Base-by-base conservation (phyloP, 345 rosid species). In the Eucalyptus erythrocorys region DNA sequence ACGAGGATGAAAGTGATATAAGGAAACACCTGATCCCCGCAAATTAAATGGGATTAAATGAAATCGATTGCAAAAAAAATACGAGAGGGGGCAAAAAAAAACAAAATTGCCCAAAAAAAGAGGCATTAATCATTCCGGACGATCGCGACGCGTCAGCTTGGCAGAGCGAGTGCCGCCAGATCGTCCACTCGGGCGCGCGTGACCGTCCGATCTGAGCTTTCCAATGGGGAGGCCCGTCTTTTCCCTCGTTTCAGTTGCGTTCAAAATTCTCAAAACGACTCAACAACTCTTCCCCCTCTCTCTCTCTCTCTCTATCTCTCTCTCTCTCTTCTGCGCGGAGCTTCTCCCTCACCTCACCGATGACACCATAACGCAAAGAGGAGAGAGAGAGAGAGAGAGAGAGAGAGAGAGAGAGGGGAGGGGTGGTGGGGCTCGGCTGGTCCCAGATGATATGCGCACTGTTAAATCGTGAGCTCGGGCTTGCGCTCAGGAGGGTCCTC, bases 201-300 rank as follows among this genome's bases (percentile, higher is more conserved):
- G 80, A 68, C 24, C 8, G 24, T 34, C 24, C 19, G 80, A 34
- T 40, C 84, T 0, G 84, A 76, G 84, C 16, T 40, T 76, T 40
- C 47, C 47, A 13, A 76, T 21, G 30, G 84, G 84, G 84, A 76
- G 84, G 84, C 84, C 47, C 84, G 84, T 76, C 84, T 76, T 76
- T 86, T 86, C 87, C 87, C 87, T 86, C 87, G 59, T 59, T 53
- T 21, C 87, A 24, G 57, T 85, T 45, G 66, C 57, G 87, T 86
- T 86, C 87, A 86, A 86, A 86, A 86, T 50, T 53, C 64, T 53
- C 47, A 86, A 86, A 86, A 86, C 87, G 87, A 86, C 87, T 48
- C 48, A 22, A 37, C 87, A 86, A 53, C 87, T 51, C 87, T 85
- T 40, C 30, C 57, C 53, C 30, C 57, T 11, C 55, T 45, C 86